Evolutionary conservation across 495 filamentous ascomycete genomes (phyloP).

Genomic region (Arthonia radiata): DNA sequence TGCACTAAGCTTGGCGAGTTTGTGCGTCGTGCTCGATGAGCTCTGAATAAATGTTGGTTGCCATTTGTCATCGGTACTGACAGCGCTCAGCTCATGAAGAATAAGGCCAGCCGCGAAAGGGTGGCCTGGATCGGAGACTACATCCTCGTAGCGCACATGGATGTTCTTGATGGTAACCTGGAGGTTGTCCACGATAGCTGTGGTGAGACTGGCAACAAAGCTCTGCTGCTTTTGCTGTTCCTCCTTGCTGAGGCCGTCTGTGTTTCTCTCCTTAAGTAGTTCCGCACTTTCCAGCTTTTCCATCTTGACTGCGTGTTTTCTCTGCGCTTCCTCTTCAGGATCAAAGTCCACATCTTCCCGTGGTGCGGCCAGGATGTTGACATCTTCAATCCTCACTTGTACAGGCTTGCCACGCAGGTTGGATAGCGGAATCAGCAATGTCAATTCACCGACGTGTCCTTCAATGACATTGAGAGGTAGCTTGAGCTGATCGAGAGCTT

Average conservation of each 20-base stretch:
- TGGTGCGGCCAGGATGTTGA: slow-evolving; percentile 78
- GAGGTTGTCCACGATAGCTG: slow-evolving; percentile 91
- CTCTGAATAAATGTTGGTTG: slow-evolving; percentile 83
- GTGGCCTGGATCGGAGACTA: slow-evolving; percentile 83
- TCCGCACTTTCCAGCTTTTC: slow-evolving; percentile 93
- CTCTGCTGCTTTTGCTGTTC: slow-evolving; percentile 90
- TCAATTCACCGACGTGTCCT: slow-evolving; percentile 77
- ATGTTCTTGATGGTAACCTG: slow-evolving; percentile 96
- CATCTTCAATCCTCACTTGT: slow-evolving; percentile 85
- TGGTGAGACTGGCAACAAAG: slow-evolving; percentile 81
- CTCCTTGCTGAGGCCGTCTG: slow-evolving; percentile 82
- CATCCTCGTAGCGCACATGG: slow-evolving; percentile 90
- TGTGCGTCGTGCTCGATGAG: slow-evolving; percentile 58
- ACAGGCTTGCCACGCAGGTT: slow-evolving; percentile 86
- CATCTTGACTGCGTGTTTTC: slow-evolving; percentile 75
- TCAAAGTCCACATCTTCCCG: slow-evolving; percentile 87
- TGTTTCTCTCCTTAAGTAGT: slow-evolving; percentile 64
- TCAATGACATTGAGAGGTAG: slow-evolving; percentile 90
- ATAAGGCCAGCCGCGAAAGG: slow-evolving; percentile 84
- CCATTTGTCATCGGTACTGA: slow-evolving; percentile 88
- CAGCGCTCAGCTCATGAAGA: slow-evolving; percentile 79
- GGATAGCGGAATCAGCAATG: slow-evolving; percentile 84
- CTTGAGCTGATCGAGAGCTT: slow-evolving; percentile 88
- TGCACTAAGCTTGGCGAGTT: slow-evolving; percentile 66
- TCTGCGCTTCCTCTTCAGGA: slow-evolving; percentile 64